phyloP scores from a whole-genome alignment of 768 basidiomycete genomes.

The Suillus clintonianus region DNA sequence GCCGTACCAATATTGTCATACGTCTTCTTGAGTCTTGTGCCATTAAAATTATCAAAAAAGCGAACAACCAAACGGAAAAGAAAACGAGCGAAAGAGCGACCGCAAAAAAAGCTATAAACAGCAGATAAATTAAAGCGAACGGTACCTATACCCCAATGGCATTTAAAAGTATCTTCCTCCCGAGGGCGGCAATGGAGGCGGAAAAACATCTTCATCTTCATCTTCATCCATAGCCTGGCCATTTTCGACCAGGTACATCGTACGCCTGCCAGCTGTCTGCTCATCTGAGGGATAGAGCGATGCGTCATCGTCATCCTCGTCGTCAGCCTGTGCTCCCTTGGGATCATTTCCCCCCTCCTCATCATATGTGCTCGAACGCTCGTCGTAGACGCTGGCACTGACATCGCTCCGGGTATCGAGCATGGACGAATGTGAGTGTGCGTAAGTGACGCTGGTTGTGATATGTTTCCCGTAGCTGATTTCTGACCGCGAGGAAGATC shows the following conservation, averaged over 20 bases:
- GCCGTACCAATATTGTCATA: not conserved
- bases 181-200: not conserved
- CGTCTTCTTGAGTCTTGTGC: not conserved
- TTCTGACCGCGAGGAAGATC: constrained; percentile 22
- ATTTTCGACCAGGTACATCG: constrained; percentile 34
- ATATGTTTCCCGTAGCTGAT: constrained; percentile 19
- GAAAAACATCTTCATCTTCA: not conserved
- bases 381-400: constrained; percentile 3
- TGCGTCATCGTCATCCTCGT: constrained; percentile 27
- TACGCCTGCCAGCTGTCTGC: constrained; percentile 34
- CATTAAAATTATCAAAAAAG: not conserved
- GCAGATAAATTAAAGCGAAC: constrained; percentile 26
- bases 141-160: constrained; percentile 1
- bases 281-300: constrained; percentile 29
- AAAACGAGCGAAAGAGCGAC: constrained; percentile 10
- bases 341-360: not conserved
- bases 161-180: not conserved
- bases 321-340: constrained; percentile 5
- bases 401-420: not conserved
- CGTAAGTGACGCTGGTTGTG: constrained; percentile 1
- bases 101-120: constrained; percentile 28
- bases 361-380: constrained; percentile 10
- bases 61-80: not conserved
- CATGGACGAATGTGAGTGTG: not conserved
- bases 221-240: constrained; percentile 23